Evolutionary conservation across 1,284 basidiomycete genomes (phyloP).

Genomic region (Leccinum subrobustum): DNA sequence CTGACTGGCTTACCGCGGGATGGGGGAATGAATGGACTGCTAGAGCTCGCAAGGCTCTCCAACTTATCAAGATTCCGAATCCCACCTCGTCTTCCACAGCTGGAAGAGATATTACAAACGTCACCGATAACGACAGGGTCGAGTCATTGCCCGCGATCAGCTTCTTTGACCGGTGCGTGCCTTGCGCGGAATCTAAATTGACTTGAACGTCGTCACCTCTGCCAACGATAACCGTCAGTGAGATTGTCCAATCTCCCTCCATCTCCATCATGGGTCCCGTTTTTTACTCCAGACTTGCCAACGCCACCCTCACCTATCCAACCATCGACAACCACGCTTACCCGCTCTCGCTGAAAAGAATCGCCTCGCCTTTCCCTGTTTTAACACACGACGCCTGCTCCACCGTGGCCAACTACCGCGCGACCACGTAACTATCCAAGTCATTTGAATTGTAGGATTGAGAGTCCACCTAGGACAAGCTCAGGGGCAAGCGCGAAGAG

Average conservation of each 20-base stretch:
- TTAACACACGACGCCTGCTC: constrained; percentile 48
- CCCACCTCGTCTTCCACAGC: constrained; percentile 29
- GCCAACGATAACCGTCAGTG: too few species aligned
- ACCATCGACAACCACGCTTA: constrained; percentile 77
- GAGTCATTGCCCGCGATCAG: too few species aligned
- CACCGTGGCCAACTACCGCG: constrained; percentile 58
- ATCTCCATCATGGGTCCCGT: too few species aligned
- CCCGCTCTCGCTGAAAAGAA: constrained; percentile 54
- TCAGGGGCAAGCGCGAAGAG: constrained; percentile 46
- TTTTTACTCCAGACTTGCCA: constrained; percentile 14
- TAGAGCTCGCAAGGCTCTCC: constrained; percentile 76
- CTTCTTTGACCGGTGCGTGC: constrained; percentile 43
- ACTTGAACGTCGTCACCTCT: too few species aligned
- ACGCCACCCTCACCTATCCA: constrained; percentile 39
- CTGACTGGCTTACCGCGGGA: not conserved
- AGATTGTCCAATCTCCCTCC: too few species aligned
- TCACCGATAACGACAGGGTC: too few species aligned
- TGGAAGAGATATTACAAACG: too few species aligned
- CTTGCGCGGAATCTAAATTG: too few species aligned
- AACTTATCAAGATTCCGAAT: constrained; percentile 67
- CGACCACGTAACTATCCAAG: constrained; percentile 50
- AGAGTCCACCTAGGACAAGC: constrained; percentile 54
- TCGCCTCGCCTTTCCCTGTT: constrained; percentile 46
- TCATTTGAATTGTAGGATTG: constrained; percentile 42
- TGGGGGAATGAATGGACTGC: not conserved